Conservation (phyloP, 257 asterid genomes). For the Solanum chilense region DNA sequence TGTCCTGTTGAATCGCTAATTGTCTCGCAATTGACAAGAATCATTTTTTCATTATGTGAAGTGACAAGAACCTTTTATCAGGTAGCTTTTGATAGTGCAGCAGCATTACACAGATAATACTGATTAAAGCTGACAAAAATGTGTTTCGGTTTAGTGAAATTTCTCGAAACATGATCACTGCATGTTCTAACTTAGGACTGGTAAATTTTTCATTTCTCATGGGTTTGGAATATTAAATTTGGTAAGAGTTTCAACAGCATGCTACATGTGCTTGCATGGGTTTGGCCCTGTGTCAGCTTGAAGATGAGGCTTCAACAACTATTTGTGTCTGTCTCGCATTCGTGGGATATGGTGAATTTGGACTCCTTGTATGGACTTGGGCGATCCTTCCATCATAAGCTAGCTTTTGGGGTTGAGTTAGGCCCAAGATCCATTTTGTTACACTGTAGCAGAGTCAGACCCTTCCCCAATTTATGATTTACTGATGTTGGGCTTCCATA, state of each 20-base stretch:
- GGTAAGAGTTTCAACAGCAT: not conserved
- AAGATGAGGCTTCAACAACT: not conserved
- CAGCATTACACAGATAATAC: not conserved
- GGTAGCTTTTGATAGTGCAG: not conserved
- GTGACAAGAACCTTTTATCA: not conserved
- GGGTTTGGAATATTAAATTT: not conserved
- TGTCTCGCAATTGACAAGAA: not conserved
- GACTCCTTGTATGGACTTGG: not conserved
- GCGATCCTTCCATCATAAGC: no score
- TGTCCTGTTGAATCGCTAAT: not conserved
- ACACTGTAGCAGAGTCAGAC: not conserved
- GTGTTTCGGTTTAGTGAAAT: not conserved
- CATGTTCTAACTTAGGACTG: not conserved
- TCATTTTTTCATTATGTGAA: not conserved
- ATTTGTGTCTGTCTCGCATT: not conserved
- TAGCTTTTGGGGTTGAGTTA: no score
- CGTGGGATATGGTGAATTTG: not conserved
- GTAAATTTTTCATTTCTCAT: not conserved
- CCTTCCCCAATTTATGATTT: not conserved
- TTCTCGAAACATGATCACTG: not conserved
- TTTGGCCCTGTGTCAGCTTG: not conserved
- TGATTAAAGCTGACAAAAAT: not conserved
- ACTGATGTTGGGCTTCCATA: not conserved
- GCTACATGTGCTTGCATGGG: not conserved
- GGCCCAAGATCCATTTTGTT: no score